Percentiles rank a stretch among this genome's conserved stretches.
Evolutionary conservation across 139 green algal genomes (phyloP).

Genomic region (Ettlia oleoabundans): DNA sequence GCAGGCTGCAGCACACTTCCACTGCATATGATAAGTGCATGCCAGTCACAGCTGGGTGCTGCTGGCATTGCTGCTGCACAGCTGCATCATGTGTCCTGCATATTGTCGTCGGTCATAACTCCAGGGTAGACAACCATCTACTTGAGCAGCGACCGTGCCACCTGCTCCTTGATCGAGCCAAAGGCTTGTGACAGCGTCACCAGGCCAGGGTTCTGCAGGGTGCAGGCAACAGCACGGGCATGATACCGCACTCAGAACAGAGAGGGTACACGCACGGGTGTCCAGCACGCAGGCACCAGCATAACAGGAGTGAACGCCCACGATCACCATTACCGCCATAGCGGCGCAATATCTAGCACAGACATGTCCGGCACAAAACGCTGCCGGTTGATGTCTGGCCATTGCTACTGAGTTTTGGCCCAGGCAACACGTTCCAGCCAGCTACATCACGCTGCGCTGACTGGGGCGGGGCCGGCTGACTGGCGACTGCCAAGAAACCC

Average conservation of each 20-base stretch:
- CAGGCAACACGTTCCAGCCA: no score
- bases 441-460: no score
- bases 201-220: constrained; percentile 38
- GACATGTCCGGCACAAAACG: neutral
- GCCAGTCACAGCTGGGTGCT: no score
- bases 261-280: neutral
- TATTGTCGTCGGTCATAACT: neutral
- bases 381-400: neutral
- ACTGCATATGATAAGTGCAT: no score
- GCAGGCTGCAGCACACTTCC: no score
- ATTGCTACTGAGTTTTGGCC: no score
- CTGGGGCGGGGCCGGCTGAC: neutral
- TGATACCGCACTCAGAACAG: no score
- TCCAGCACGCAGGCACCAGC: no score
- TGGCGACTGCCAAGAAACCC: no score
- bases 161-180: constrained; percentile 88
- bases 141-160: constrained; percentile 87
- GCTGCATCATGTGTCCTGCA: neutral
- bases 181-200: constrained; percentile 91
- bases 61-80: neutral
- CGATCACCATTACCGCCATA: no score
- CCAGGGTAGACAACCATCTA: constrained; percentile 34
- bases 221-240: neutral
- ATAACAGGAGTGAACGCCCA: no score
- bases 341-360: no score